Evolutionary conservation across 2,329 filamentous ascomycete species (phyloP).

Genomic region (Helotiales sp.): DNA sequence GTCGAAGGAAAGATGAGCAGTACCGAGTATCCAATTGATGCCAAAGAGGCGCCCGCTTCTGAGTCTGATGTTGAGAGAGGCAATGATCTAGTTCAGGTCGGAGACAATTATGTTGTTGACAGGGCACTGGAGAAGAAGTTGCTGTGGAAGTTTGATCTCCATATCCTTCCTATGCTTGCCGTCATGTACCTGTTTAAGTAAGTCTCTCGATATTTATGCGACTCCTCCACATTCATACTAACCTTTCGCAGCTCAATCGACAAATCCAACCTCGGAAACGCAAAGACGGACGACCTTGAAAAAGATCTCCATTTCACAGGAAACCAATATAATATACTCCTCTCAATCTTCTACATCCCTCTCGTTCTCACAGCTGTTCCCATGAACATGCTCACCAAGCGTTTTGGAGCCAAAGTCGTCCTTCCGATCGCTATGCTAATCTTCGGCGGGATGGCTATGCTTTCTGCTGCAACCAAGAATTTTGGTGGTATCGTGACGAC

Average conservation of each 20-base stretch:
- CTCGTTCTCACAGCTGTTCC: conserved; percentile 56
- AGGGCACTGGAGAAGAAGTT: conserved; percentile 8
- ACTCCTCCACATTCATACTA: neutral
- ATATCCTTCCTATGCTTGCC: conserved; percentile 43
- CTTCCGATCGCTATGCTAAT: conserved; percentile 42
- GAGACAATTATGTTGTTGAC: conserved; percentile 16
- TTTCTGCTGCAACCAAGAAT: conserved; percentile 47
- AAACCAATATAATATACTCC: conserved; percentile 58
- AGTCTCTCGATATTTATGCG: conserved; percentile 17
- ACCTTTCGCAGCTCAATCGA: conserved; percentile 27
- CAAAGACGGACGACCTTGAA: conserved; percentile 44
- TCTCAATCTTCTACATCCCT: conserved; percentile 63
- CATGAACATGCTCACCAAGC: conserved; percentile 13
- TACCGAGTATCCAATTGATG: neutral
- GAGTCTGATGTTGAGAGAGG: conserved; percentile 2
- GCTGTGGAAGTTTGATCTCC: conserved; percentile 44
- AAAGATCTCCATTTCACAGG: conserved; percentile 41
- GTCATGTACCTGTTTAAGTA: conserved; percentile 45
- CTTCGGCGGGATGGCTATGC: conserved; percentile 52
- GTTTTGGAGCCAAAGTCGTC: conserved; percentile 44
- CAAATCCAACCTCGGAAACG: conserved; percentile 43
- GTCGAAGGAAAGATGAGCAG: neutral
- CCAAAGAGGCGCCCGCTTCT: neutral
- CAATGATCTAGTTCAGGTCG: neutral
- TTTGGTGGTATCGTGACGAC: conserved; percentile 48